phyloP scores from a whole-genome alignment of 2,329 filamentous ascomycete genomes.

The Alternaria arbusti region DNA sequence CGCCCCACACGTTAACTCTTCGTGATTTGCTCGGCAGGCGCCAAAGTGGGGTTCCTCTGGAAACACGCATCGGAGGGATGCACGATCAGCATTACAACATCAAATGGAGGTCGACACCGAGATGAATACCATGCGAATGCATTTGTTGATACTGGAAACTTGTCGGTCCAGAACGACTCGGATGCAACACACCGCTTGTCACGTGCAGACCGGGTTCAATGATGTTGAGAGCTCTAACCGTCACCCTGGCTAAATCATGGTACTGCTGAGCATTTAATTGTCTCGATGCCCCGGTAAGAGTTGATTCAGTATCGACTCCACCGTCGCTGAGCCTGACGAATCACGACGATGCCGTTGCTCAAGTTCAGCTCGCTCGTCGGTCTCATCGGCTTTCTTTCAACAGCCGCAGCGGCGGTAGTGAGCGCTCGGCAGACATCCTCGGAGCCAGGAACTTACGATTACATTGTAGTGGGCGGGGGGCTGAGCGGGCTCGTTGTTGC shows the following conservation, averaged over 20 bases:
- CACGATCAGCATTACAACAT: not conserved
- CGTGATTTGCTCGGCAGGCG: not conserved
- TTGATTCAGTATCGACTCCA: no score
- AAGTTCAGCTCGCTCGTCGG: not conserved
- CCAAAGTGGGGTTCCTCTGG: not conserved
- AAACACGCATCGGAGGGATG: not conserved
- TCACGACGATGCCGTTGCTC: not conserved
- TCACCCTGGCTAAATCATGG: no score
- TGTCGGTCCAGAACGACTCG: not conserved
- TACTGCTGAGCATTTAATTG: no score
- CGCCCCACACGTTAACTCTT: not conserved
- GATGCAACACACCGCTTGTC: no score
- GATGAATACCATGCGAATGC: not conserved
- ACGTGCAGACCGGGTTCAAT: no score
- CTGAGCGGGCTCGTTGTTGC: conserved; percentile 26
- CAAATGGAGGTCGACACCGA: not conserved
- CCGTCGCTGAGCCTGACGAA: no score
- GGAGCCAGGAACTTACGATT: conserved; percentile 15
- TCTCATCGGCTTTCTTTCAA: not conserved
- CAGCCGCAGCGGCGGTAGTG: not conserved
- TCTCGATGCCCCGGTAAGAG: no score
- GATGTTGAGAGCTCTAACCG: no score
- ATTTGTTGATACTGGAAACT: not conserved
- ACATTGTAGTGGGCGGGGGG: conserved; percentile 30
- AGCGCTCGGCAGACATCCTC: not conserved